Conservation (phyloP, 495 filamentous ascomycete species). For the Tuber aestivum region DNA sequence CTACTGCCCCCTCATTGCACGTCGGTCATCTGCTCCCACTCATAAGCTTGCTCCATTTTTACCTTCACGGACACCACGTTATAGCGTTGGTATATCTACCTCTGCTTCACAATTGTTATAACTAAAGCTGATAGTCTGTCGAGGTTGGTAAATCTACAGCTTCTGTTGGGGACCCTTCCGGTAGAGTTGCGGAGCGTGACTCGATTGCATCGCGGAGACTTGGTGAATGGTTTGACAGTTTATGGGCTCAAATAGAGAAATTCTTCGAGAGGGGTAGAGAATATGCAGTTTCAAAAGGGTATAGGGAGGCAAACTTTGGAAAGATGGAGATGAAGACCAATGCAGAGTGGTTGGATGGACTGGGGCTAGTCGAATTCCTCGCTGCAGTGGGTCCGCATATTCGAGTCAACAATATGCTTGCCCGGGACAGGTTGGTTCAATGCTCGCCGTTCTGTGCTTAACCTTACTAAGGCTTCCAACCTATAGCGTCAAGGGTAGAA, state of each 20-base stretch:
- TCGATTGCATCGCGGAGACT: slow-evolving; percentile 52
- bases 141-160: slow-evolving; percentile 79
- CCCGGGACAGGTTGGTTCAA: slow-evolving; percentile 72
- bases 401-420: slow-evolving; percentile 78
- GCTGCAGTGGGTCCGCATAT: slow-evolving; percentile 62
- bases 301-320: slow-evolving; percentile 57
- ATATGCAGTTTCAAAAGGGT: slow-evolving; percentile 58
- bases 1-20: slow-evolving; percentile 84
- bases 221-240: slow-evolving; percentile 63
- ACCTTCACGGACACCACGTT: slow-evolving; percentile 70
- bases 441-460: neutral
- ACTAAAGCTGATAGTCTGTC: neutral
- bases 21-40: slow-evolving; percentile 87
- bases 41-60: slow-evolving; percentile 93
- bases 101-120: neutral
- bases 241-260: slow-evolving; percentile 73
- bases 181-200: slow-evolving; percentile 62
- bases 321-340: slow-evolving; percentile 67
- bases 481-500: slow-evolving; percentile 68
- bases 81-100: slow-evolving; percentile 57
- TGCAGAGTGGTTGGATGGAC: slow-evolving; percentile 66
- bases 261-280: slow-evolving; percentile 66
- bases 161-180: slow-evolving; percentile 82
- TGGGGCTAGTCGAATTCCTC: slow-evolving; percentile 66
- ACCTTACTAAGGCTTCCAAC: neutral